Conservation (phyloP, 1,284 basidiomycete species). For the Heterobasidion irregulare region DNA sequence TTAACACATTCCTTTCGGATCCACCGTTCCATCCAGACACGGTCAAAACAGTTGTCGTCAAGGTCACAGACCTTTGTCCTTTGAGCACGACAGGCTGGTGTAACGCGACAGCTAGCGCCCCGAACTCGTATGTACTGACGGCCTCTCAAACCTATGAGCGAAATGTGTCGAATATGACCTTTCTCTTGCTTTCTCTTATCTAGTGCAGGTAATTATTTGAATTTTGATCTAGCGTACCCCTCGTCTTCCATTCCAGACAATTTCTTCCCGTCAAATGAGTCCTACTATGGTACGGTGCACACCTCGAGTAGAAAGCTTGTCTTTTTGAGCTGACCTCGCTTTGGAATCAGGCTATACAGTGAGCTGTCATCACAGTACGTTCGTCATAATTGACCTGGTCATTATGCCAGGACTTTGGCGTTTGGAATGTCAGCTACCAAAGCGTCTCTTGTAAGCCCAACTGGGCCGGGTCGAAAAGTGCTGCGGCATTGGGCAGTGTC, state of each 20-base stretch:
- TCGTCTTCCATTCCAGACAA: constrained; percentile 58
- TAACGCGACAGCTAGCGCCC: constrained; percentile 46
- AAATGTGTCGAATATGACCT: neutral
- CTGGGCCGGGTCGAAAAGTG: constrained; percentile 54
- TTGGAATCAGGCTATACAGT: constrained; percentile 33
- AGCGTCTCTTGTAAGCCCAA: constrained; percentile 45
- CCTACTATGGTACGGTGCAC: constrained; percentile 41
- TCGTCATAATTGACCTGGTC: neutral
- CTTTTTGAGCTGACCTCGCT: neutral
- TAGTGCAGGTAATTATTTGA: constrained; percentile 59
- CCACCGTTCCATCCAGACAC: constrained; percentile 63
- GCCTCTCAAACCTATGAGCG: neutral
- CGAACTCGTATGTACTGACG: constrained; percentile 44
- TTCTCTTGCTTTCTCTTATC: neutral
- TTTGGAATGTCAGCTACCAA: constrained; percentile 73
- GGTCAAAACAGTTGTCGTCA: constrained; percentile 59
- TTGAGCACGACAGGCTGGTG: constrained; percentile 56
- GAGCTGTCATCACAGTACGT: constrained; percentile 9
- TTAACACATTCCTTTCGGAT: constrained; percentile 53
- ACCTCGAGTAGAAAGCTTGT: no score
- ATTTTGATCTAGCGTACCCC: constrained; percentile 73
- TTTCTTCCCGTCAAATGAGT: constrained; percentile 65
- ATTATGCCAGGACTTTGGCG: constrained; percentile 57
- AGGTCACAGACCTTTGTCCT: constrained; percentile 71
- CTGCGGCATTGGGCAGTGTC: constrained; percentile 59